phyloP scores from a whole-genome alignment of 176 grass and related monocot genomes.

The Themeda triandra region DNA sequence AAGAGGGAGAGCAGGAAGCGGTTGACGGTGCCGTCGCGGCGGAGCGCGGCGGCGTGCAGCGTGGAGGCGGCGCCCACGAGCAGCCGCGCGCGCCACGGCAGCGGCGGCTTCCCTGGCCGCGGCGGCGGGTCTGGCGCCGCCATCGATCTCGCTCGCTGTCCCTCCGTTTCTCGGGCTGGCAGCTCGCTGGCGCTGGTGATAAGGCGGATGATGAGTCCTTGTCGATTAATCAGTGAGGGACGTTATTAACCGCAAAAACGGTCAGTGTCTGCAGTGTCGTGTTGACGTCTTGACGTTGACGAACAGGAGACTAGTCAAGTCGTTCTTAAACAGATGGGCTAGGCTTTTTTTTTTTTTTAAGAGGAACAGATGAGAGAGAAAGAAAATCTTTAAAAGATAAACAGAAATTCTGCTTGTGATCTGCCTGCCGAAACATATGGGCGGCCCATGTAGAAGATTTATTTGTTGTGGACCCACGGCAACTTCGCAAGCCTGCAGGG shows the following conservation, averaged over 20 bases:
- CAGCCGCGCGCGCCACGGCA: slow-evolving; percentile 38
- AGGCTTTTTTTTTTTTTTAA: too few species aligned
- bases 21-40: slow-evolving; percentile 53
- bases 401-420: too few species aligned
- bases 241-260: too few species aligned
- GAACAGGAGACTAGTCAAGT: background rate
- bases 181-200: background rate
- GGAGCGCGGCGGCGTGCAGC: slow-evolving; percentile 27
- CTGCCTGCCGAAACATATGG: too few species aligned
- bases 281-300: background rate
- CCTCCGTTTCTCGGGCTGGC: background rate
- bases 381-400: too few species aligned
- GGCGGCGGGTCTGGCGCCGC: background rate
- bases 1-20: slow-evolving; percentile 44
- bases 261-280: too few species aligned
- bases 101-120: background rate
- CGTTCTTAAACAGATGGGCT: too few species aligned
- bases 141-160: background rate
- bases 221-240: background rate
- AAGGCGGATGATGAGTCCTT: background rate
- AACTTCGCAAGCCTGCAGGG: too few species aligned
- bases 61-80: background rate
- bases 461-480: too few species aligned
- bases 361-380: too few species aligned
- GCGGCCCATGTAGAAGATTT: too few species aligned